phyloP scores from a whole-genome alignment of 108 stramenopile genomes.

The Conticribra guillardii region DNA sequence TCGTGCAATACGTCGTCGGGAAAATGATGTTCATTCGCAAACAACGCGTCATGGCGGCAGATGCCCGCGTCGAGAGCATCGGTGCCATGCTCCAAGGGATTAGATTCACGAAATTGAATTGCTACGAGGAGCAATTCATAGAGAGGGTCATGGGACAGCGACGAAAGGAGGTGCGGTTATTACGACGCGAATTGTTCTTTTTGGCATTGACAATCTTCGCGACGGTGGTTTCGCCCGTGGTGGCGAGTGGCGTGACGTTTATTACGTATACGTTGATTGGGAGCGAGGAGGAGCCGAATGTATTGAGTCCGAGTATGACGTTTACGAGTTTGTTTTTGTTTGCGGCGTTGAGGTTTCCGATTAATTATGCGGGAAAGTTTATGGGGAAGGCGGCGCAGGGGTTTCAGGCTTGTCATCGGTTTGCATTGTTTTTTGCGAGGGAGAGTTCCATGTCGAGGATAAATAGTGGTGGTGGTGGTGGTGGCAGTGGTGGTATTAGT shows the following conservation, averaged over 20 bases:
- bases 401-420: slow-evolving; percentile 59
- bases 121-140: slow-evolving; percentile 70
- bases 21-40: slow-evolving; percentile 66
- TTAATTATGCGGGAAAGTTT: slow-evolving; percentile 77
- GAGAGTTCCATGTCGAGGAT: slow-evolving; percentile 9
- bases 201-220: slow-evolving; percentile 74
- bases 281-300: slow-evolving; percentile 24
- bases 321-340: slow-evolving; percentile 78
- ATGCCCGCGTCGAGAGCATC: slow-evolving; percentile 71
- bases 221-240: slow-evolving; percentile 67
- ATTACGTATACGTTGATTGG: slow-evolving; percentile 60
- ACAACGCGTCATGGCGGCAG: slow-evolving; percentile 59
- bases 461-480: not conserved
- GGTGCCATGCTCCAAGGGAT: slow-evolving; percentile 70
- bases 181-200: slow-evolving; percentile 65
- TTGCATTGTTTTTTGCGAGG: slow-evolving; percentile 63
- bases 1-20: slow-evolving; percentile 60
- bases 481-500: too few species aligned
- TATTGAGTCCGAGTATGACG: slow-evolving; percentile 69
- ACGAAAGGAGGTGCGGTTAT: slow-evolving; percentile 49
- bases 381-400: slow-evolving; percentile 77
- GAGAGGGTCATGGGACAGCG: slow-evolving; percentile 50
- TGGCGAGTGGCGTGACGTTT: slow-evolving; percentile 77
- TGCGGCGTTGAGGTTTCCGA: slow-evolving; percentile 81
- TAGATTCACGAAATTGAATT: slow-evolving; percentile 79